Base-by-base conservation (phyloP, 176 grass and related monocot genomes). In the Hordeum marinum region DNA sequence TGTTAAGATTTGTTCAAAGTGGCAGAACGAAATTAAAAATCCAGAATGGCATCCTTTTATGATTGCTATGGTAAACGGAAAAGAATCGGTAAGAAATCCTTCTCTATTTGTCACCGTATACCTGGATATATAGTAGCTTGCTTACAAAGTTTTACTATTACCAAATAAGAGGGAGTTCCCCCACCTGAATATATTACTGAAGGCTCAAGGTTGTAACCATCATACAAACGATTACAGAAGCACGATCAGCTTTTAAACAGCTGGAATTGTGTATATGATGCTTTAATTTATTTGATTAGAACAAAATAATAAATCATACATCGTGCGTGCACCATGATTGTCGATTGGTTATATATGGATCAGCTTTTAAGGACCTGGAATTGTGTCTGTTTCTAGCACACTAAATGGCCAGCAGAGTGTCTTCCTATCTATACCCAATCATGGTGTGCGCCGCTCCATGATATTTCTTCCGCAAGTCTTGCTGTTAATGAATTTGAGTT, bases 11-110 rank as follows among this genome's bases (percentile, higher is more conserved):
- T 85, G 80, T 70, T 85, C 84, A 6, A 84, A 89, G 55, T 98
- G 95, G 95, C 87, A 95, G 75, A 83, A 89, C 70, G 91, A 98
- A 85, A 79, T 98, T 21, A 80, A 69, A 39, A 88, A 91, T 39
- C 83, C 85, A 48, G 70, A 73, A 31, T 98, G 93, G 95, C 66
- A 81, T 41, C 92, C 95, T 76, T 98, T 93, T 43, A 88, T 71
- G 79, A 50, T 52, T 34, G 68, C 80, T 72, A 41, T 61, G 34
- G 34, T 79, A 25, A 76, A 89, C 23, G 89, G 90, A 63, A 88
- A 92, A 82, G 31, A 13, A 13, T 25, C 48, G 90, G 87, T 87
- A 85, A 46, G 70, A 90, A 90, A 87, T 61, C 11, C 52, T 46
- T 76, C 7, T 67, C 50, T 69, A 0, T 80, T 55, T 73, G 31